Percentiles rank a stretch among this genome's conserved stretches.
Evolutionary conservation across 352 stramenopile genomes (phyloP).

Genomic region (Pythium utonaiense): DNA sequence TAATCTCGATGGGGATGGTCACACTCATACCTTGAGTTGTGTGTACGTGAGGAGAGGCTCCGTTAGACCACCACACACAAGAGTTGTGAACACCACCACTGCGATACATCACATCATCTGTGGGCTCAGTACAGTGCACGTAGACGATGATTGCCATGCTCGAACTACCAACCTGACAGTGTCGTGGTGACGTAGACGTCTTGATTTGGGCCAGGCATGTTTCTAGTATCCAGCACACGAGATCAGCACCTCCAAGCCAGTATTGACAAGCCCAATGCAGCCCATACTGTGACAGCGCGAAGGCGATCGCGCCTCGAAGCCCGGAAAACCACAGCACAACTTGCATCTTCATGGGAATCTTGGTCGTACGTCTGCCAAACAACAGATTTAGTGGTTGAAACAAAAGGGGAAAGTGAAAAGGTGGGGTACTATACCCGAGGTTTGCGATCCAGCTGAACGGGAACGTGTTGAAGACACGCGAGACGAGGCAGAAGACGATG

Average conservation of each 20-base stretch:
- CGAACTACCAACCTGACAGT: slow-evolving; percentile 58
- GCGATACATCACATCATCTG: too few species aligned
- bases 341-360: slow-evolving; percentile 90
- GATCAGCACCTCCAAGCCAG: too few species aligned
- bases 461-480: slow-evolving; percentile 94
- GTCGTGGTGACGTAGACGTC: slow-evolving; percentile 82
- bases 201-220: slow-evolving; percentile 93
- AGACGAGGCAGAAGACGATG: slow-evolving; percentile 84
- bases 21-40: slow-evolving; percentile 55
- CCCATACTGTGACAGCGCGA: slow-evolving; percentile 83
- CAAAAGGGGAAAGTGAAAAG: slow-evolving; percentile 22
- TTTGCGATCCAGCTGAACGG: slow-evolving; percentile 76
- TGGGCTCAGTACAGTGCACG: too few species aligned
- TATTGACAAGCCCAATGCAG: not conserved
- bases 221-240: slow-evolving; percentile 29
- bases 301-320: slow-evolving; percentile 75
- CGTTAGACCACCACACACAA: slow-evolving; percentile 92
- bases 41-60: slow-evolving; percentile 86
- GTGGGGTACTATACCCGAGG: slow-evolving; percentile 29
- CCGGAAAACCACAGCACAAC: slow-evolving; percentile 91
- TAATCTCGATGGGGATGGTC: too few species aligned
- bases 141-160: too few species aligned
- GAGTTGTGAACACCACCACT: slow-evolving; percentile 96
- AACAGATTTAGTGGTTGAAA: slow-evolving; percentile 42
- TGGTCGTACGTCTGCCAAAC: slow-evolving; percentile 40